These are phyloP conservation scores for Paraphaeosphaeria sporulosa DNA, from an alignment of 2,329 filamentous ascomycete species.

Conservation along the genomic window DNA sequence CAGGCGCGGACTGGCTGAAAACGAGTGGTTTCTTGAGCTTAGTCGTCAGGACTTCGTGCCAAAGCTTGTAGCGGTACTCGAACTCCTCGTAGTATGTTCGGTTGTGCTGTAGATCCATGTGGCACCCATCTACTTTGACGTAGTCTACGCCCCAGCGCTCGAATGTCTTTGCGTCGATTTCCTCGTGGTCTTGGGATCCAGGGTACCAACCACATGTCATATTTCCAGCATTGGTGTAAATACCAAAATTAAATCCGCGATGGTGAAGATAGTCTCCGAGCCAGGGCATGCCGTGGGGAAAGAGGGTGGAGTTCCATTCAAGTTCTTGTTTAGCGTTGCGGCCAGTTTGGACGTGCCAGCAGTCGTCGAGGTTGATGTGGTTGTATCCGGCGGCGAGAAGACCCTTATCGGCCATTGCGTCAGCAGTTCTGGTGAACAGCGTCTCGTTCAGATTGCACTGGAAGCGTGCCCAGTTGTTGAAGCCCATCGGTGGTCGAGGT, in stretches of 20 bases:
- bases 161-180: conserved; percentile 53
- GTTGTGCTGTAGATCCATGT: conserved; percentile 29
- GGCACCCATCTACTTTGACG: conserved; percentile 35
- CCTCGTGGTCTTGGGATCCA: conserved; percentile 52
- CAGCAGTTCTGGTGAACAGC: conserved; percentile 57
- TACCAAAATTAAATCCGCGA: conserved; percentile 55
- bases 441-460: conserved; percentile 58
- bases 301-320: conserved; percentile 52
- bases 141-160: conserved; percentile 50
- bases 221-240: conserved; percentile 56
- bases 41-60: conserved; percentile 52
- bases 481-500: conserved; percentile 57
- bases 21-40: conserved; percentile 48
- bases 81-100: conserved; percentile 32
- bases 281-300: conserved; percentile 55
- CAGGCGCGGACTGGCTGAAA: conserved; percentile 57
- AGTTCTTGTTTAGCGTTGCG: conserved; percentile 50
- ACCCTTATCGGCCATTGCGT: conserved; percentile 54
- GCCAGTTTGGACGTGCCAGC: conserved; percentile 49
- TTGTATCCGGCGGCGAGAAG: conserved; percentile 51
- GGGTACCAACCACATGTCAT: conserved; percentile 55
- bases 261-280: conserved; percentile 50
- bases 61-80: conserved; percentile 47
- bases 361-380: conserved; percentile 57
- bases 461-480: conserved; percentile 61